Base-by-base conservation (phyloP, 306 rosid species). In the Medicago truncatula region DNA sequence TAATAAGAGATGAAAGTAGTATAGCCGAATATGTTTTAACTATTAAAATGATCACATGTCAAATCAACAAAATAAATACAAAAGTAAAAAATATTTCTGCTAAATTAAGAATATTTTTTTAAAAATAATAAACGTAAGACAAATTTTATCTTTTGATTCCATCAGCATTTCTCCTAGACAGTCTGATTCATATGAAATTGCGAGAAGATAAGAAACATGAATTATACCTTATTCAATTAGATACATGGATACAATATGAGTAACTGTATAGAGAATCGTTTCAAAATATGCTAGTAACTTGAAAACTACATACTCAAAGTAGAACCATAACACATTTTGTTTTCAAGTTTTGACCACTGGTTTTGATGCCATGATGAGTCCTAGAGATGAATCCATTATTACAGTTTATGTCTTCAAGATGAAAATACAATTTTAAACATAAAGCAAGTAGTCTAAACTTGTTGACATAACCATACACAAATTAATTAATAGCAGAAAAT, bases 141-240 rank as follows among this genome's bases (percentile, higher is more conserved):
- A 20, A 50, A 50, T 47, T 47, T 12, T 14, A 4, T 47, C 14
- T 54, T 18, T 54, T 54, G 14, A 8, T 17, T 54, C 36, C 15
- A 57, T 9, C 8, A 57, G 20, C 14, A 20, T 9, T 56, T 56
- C 34, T 56, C 15, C 28, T 56, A 4, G 34, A 18, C 1, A 56
- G 23, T 2, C 14, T 4, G 7, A 56, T 9, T 56, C 7, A 9
- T 20, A 7, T 57, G 1, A 9, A 7, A 57, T 57, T 57, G 34
- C 13, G 7, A 21, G 34, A 56, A 56, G 2, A 56, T 56, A 54
- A 54, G 34, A 28, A 28, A 28, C 34, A 21, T 21, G 23, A 21
- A 21, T 21, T 13, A 23, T 59, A 59, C 8, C 21, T 62, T 21
- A 62, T 70, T 13, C 54, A 50, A 78, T 62, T 71, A 61, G 20